Conservation (phyloP, 441 rosid species). For the Syzygium malaccense region DNA sequence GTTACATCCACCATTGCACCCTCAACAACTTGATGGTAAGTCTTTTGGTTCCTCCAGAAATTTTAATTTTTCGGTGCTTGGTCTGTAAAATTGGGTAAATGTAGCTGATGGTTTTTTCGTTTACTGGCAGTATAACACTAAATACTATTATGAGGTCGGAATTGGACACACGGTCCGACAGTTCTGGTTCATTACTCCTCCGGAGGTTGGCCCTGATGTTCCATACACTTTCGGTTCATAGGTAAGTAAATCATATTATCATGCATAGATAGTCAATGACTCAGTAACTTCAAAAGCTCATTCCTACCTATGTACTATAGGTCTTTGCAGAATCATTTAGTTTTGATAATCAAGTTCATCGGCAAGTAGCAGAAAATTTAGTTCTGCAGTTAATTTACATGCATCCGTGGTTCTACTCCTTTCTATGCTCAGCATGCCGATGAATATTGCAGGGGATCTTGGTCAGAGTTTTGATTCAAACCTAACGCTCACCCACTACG, state of each 20-base stretch:
- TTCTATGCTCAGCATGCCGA: not conserved
- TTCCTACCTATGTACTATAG: not conserved
- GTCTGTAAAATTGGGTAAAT: not conserved
- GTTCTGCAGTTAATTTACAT: not conserved
- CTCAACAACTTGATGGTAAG: conserved; percentile 56
- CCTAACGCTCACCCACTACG: conserved; percentile 5
- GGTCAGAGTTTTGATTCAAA: conserved; percentile 16
- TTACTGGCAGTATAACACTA: conserved; percentile 46
- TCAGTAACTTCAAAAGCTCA: not conserved
- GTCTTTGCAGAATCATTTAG: not conserved
- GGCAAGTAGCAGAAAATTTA: not conserved
- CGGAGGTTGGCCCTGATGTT: conserved; percentile 69
- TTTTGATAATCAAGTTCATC: not conserved
- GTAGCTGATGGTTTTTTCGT: not conserved
- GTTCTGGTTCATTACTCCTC: conserved; percentile 84
- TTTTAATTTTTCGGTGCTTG: not conserved
- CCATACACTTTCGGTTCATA: conserved; percentile 86
- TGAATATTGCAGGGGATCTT: conserved; percentile 9
- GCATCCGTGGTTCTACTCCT: not conserved
- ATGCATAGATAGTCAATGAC: not conserved
- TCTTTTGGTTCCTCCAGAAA: not conserved
- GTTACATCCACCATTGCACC: conserved; percentile 75
- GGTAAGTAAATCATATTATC: conserved; percentile 25
- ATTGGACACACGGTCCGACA: conserved; percentile 31
- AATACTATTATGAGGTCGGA: conserved; percentile 65